Evolutionary conservation across 2,329 filamentous ascomycete genomes (phyloP).

Genomic region (Trichoderma sp.): DNA sequence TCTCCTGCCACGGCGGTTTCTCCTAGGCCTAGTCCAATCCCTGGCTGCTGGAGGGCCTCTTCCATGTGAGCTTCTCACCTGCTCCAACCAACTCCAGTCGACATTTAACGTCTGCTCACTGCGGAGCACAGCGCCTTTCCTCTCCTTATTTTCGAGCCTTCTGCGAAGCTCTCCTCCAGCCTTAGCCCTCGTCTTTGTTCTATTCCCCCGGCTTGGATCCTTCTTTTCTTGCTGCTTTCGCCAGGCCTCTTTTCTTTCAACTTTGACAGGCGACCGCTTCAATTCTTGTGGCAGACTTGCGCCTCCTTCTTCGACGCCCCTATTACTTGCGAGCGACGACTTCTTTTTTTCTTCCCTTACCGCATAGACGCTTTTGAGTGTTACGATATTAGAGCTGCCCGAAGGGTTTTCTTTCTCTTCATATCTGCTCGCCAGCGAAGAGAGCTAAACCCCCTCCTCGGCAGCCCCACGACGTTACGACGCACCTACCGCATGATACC

Average conservation of each 20-base stretch:
- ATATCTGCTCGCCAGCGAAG: slow-evolving; percentile 8
- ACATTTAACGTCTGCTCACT: slow-evolving; percentile 19
- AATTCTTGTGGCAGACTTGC: slow-evolving; percentile 1
- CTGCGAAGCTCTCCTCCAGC: slow-evolving; percentile 20
- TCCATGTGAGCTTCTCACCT: slow-evolving; percentile 21
- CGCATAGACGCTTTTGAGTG: neutral
- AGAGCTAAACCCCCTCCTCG: neutral
- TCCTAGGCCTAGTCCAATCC: neutral
- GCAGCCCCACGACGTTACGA: slow-evolving; percentile 9
- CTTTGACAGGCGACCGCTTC: slow-evolving; percentile 14
- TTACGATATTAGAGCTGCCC: neutral
- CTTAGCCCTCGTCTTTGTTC: neutral
- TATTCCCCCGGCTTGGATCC: slow-evolving; percentile 9
- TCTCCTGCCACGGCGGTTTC: slow-evolving; percentile 6
- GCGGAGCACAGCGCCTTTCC: slow-evolving; percentile 18
- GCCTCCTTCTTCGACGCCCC: neutral
- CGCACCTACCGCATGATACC: slow-evolving; percentile 5
- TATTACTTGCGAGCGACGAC: slow-evolving; percentile 1
- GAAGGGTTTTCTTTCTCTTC: neutral
- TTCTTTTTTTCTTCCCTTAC: neutral
- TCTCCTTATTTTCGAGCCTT: slow-evolving; percentile 24
- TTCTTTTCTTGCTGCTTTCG: neutral
- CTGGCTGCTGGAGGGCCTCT: slow-evolving; percentile 15
- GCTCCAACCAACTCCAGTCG: neutral
- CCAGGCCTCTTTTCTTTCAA: slow-evolving; percentile 1